These are phyloP conservation scores for Bruguiera gymnorhiza DNA, from an alignment of 345 rosid genomes.

Conservation along the genomic window DNA sequence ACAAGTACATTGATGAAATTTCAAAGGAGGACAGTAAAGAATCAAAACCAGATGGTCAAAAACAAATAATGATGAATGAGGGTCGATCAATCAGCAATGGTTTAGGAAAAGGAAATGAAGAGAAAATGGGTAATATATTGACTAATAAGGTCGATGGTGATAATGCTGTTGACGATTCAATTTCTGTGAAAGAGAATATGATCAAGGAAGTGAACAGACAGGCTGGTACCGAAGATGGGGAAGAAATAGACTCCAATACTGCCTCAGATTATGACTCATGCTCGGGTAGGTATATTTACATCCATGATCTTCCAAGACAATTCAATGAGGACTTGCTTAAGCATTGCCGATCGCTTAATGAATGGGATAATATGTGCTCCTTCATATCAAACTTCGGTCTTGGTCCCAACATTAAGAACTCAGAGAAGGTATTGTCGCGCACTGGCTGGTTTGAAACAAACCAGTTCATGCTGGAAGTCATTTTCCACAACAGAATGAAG, in stretches of 20 bases:
- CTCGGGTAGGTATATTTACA: constrained; percentile 47
- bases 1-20: constrained; percentile 11
- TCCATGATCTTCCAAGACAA: constrained; percentile 51
- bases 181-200: constrained; percentile 3
- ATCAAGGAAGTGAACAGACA: neutral
- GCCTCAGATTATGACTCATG: constrained; percentile 37
- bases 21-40: neutral
- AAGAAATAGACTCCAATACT: neutral
- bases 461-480: constrained; percentile 73
- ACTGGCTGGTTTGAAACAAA: constrained; percentile 71
- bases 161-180: constrained; percentile 1
- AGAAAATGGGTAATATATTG: neutral
- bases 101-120: constrained; percentile 14
- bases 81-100: constrained; percentile 18
- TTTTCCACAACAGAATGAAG: constrained; percentile 78
- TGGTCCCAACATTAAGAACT: constrained; percentile 44
- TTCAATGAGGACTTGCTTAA: constrained; percentile 66
- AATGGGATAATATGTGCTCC: constrained; percentile 65
- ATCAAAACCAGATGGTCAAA: neutral
- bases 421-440: constrained; percentile 32
- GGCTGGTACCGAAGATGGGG: neutral
- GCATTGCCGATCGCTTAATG: constrained; percentile 52
- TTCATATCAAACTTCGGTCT: constrained; percentile 51
- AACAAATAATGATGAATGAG: constrained; percentile 16
- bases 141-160: neutral